Base-by-base conservation (phyloP, 192 early-diverging fungal species). In the Backusella sp. region DNA sequence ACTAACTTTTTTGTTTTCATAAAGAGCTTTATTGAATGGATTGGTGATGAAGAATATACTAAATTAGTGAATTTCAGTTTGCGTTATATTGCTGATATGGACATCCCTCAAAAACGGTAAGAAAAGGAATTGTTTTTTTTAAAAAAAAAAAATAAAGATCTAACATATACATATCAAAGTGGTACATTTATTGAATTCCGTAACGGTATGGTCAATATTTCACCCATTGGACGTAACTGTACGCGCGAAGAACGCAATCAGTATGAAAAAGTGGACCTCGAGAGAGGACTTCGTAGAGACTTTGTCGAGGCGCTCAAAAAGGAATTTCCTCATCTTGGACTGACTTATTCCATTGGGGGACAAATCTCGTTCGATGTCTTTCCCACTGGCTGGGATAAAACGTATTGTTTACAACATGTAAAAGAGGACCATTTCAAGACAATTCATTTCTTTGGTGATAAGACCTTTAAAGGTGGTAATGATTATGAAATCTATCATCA, bases 281-380 rank as follows among this genome's bases (percentile, higher is more conserved):
- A 90, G 95, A 88, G 88, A 91, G 74, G 73, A 26, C 86, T 98
- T 71, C 94, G 97, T 68, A 84, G 88, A 62, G 91, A 92, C 79
- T 95, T 99, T 83, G 95, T 99, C 26, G 80, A 81, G 66, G 93
- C 86, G 2, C 81, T 99, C 17, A 90, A 93, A 83, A 62, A 62
- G 23, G 88, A 94, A 74, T 99, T 99, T 85, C 80, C 93, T 1
- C 90, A 98, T 79, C 90, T 89, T 72, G 90, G 82, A 12, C 82
- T 99, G 82, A 97, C 95, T 44, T 99, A 92, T 87, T 99, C 97
- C 14, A 99, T 99, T 75, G 91, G 94, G 49, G 97, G 97, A 6
- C 97, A 99, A 85, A 99, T 99, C 81, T 98, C 96, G 8, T 97
- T 99, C 72, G 97, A 99, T 82, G 95, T 98, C 12, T 98, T 99